Base-by-base conservation (phyloP, 805 yeast species). In the Ogataea ramenticola region DNA sequence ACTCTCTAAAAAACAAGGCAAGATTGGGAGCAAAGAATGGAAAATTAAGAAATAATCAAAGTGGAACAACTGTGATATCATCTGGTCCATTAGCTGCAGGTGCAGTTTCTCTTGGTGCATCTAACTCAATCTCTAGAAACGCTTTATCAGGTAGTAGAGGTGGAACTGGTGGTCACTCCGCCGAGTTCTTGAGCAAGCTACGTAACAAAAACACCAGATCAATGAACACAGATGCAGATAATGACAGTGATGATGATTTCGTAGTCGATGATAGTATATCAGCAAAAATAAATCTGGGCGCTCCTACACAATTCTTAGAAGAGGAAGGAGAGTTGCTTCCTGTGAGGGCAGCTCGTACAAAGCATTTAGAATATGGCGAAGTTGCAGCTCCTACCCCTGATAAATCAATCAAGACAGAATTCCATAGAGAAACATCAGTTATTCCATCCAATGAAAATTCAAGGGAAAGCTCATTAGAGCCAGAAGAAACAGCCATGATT, bases 1-100 rank as follows among this genome's bases (percentile, higher is more conserved):
- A n/a, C n/a, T 29, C 33, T 8, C n/a, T 39, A 8, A 39, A 30
- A 27, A 64, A 66, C 9, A 49, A 68, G 22, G 64, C 67, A 11
- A 46, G 70, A 36, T 65, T 68, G 19, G 47, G 67, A 19, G 61
- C 66, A 22, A 54, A 71, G 46, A 64, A 67, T 8, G 5, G 31
- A 19, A 34, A 29, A 8, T 62, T 64, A 12, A 51, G 72, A 43
- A 51, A 55, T 1, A 36, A 26, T 29, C 33, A 49, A 26, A 52
- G 47, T 2, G 71, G 74, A 19, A 82, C 90, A 0, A 84, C 79
- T 52, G 65, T 84, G 32, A 82, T 85, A 7, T 73, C 84, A 2
- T 68, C 85, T 1, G 95, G 95, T 16, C 88, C 91, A 0, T 66
- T 86, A 44, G 77, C 90, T 7, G 72, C 82, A 32, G 89, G 88